Percentiles rank a stretch among this genome's conserved stretches.
Conservation (phyloP, 164 flowering plant genomes). For the Aristolochia californica region DNA sequence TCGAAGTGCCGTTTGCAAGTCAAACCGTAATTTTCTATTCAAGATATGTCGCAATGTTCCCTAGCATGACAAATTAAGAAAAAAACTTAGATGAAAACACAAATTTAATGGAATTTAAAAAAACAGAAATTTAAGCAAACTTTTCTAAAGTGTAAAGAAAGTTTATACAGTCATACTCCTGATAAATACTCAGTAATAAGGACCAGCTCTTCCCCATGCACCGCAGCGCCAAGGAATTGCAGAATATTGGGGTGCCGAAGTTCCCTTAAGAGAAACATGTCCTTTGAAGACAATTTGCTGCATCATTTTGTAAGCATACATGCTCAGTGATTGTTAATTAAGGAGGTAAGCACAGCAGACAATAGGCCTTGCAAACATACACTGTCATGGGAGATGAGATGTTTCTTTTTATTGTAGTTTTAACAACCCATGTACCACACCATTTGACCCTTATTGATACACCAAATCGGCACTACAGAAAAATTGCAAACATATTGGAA, state of each 20-base stretch:
- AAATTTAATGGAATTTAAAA: not conserved
- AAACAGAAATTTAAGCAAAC: not conserved
- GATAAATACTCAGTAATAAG: constrained; percentile 46
- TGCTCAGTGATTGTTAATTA: not conserved
- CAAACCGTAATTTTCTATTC: constrained; percentile 28
- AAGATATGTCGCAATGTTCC: constrained; percentile 37
- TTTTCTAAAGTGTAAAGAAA: not conserved
- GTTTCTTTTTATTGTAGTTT: constrained; percentile 34
- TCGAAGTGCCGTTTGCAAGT: constrained; percentile 34
- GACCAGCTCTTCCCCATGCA: constrained; percentile 41
- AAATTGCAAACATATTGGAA: not conserved
- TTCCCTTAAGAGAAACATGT: constrained; percentile 32
- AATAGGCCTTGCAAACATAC: constrained; percentile 13
- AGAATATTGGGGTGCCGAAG: constrained; percentile 62
- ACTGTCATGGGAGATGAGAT: constrained; percentile 23
- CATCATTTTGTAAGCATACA: not conserved
- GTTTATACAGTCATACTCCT: constrained; percentile 22
- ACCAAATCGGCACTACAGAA: constrained; percentile 19
- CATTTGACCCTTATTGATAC: constrained; percentile 49
- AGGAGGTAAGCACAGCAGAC: not conserved
- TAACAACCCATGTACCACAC: constrained; percentile 63
- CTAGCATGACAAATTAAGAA: constrained; percentile 11
- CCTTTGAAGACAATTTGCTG: constrained; percentile 43
- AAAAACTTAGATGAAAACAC: not conserved
- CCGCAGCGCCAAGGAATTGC: constrained; percentile 54